Evolutionary conservation across 2,329 filamentous ascomycete genomes (phyloP), one percentile per base, ranked within the genome.

Genomic region (Acephala macrosclerotiorum): DNA sequence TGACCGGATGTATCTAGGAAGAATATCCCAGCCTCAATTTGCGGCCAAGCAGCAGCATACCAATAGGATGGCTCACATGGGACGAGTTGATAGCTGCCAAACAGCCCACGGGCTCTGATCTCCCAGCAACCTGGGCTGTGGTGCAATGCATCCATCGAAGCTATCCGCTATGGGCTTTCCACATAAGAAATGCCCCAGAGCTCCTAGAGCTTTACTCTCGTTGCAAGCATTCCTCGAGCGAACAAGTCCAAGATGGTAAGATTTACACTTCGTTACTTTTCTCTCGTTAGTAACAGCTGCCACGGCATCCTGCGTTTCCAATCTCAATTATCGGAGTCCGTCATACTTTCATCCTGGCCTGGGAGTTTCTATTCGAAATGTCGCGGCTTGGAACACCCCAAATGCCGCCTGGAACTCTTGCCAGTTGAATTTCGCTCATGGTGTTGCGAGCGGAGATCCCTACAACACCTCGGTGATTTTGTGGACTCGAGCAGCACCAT

Each of bases 291-390:
- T 66, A 26, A 58, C 62, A 26, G 33, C 49, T 35, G 57, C 63
- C 29, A 53, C 53, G 12, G 70, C 70, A 18, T 68, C 65, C 8
- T 73, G 66, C 36, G 67, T 55, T 14, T 58, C 60, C 3, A 91
- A 91, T 74, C 75, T 91, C 66, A 91, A 91, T 78, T 92, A 91
- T 75, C 81, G 83, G 58, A 89, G 86, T 71, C 89, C 90, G 6
- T 92, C 89, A 0, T 81, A 85, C 47, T 84, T 89, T 51, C 89
- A 92, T 69, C 82, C 85, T 3, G 80, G 81, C 42, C 80, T 92
- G 12, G 89, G 89, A 5, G 85, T 92, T 55, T 84, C 88, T n/a
- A 82, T 91, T 16, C 83, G 83, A 58, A 87, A 85, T 69, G 84
- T 91, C 58, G 82, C 85, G 53, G 86, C 63, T 49, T 61, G 71